phyloP scores from a whole-genome alignment of 495 filamentous ascomycete species.

The Aspergillus kassunensis region DNA sequence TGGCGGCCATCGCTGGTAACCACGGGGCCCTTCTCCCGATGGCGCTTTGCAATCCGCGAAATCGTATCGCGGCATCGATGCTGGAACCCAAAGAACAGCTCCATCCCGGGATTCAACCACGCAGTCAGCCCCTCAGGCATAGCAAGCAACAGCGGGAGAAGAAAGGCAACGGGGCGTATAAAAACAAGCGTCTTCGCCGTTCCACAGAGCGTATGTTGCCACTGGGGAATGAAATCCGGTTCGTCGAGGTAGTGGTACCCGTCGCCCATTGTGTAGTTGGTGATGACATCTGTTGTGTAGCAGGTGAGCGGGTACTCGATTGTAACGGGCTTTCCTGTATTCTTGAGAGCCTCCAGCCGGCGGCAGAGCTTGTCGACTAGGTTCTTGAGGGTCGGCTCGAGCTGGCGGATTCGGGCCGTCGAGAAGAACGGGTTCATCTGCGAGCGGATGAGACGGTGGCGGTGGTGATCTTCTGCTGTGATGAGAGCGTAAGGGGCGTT shows the following conservation, averaged over 20 bases:
- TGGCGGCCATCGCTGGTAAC: constrained; percentile 3
- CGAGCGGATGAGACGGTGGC: constrained; percentile 28
- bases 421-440: constrained; percentile 45
- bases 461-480: constrained; percentile 19
- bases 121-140: constrained; percentile 22
- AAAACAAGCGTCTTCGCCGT: constrained; percentile 19
- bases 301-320: constrained; percentile 34
- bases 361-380: constrained; percentile 30
- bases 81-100: constrained; percentile 22
- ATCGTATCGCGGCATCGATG: background rate
- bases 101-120: constrained; percentile 25
- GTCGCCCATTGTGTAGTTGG: constrained; percentile 29
- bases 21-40: constrained; percentile 12
- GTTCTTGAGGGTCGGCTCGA: constrained; percentile 29
- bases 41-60: background rate
- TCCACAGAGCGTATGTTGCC: constrained; percentile 23
- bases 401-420: constrained; percentile 24
- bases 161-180: constrained; percentile 24
- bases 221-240: constrained; percentile 32
- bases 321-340: constrained; percentile 22
- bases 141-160: constrained; percentile 23
- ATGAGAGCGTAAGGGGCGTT: constrained; percentile 25
- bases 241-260: constrained; percentile 33
- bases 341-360: constrained; percentile 26
- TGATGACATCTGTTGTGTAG: constrained; percentile 42